Percentiles rank a stretch among this genome's conserved stretches.
phyloP scores from a whole-genome alignment of 1,139 yeast species.

The Hansenula lynferdii region DNA sequence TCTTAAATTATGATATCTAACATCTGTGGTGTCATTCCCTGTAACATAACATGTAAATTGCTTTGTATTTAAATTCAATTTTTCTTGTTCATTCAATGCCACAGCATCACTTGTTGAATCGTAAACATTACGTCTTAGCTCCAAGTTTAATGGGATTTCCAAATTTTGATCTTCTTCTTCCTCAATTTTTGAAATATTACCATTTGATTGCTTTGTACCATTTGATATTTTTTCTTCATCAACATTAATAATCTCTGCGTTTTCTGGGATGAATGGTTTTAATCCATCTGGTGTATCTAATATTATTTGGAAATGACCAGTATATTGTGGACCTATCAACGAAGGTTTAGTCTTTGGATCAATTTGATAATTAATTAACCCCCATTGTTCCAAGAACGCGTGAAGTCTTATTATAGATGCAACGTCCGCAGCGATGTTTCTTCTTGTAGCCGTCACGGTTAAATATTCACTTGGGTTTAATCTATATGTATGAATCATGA shows the following conservation, averaged over 20 bases:
- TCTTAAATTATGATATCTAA: constrained; percentile 86
- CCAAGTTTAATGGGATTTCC: constrained; percentile 50
- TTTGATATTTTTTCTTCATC: constrained; percentile 19
- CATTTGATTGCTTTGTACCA: neutral
- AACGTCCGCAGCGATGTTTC: constrained; percentile 88
- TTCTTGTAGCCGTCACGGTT: constrained; percentile 83
- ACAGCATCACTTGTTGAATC: constrained; percentile 68
- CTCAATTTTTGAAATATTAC: constrained; percentile 6
- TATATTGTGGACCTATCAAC: constrained; percentile 80
- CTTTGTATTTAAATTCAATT: constrained; percentile 43
- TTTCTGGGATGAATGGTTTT: constrained; percentile 61
- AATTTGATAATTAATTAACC: constrained; percentile 75
- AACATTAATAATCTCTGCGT: constrained; percentile 25
- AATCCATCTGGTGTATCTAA: constrained; percentile 87
- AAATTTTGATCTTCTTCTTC: constrained; percentile 3
- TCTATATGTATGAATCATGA: constrained; percentile 81
- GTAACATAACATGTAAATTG: constrained; percentile 82
- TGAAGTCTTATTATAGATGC: constrained; percentile 84
- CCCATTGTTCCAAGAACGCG: constrained; percentile 88
- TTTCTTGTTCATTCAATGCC: constrained; percentile 47
- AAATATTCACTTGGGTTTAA: constrained; percentile 84
- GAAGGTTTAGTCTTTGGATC: constrained; percentile 82
- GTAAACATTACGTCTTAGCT: constrained; percentile 66
- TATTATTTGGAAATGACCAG: constrained; percentile 87
- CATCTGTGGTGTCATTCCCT: constrained; percentile 82